Percentiles rank a stretch among this genome's conserved stretches.
phyloP scores from a whole-genome alignment of 805 yeast genomes.

The Komagataella pseudopastoris region DNA sequence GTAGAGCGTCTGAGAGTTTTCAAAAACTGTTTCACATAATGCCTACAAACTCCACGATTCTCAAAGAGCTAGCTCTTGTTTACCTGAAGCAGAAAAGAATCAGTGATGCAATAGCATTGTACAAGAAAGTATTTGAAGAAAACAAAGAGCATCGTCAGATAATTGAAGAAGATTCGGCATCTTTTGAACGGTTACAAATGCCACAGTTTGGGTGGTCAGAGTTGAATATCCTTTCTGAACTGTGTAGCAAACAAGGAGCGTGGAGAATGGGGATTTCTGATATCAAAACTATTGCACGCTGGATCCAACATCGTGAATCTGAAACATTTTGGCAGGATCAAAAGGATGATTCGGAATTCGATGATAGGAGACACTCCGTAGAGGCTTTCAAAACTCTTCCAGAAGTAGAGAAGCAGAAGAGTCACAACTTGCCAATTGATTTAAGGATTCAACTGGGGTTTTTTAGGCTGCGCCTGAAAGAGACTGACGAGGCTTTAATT shows the following conservation, averaged over 20 bases:
- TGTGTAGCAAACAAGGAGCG: slow-evolving; percentile 57
- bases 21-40: slow-evolving; percentile 39
- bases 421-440: slow-evolving; percentile 63
- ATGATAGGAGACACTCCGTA: slow-evolving; percentile 45
- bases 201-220: slow-evolving; percentile 79
- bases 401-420: slow-evolving; percentile 24
- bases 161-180: slow-evolving; percentile 8
- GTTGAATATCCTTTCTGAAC: slow-evolving; percentile 69
- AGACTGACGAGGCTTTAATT: slow-evolving; percentile 53
- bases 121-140: slow-evolving; percentile 46
- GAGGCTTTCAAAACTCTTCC: slow-evolving; percentile 27
- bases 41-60: slow-evolving; percentile 47
- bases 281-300: slow-evolving; percentile 62
- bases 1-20: slow-evolving; percentile 65
- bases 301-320: slow-evolving; percentile 60
- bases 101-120: slow-evolving; percentile 64
- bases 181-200: slow-evolving; percentile 8
- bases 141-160: slow-evolving; percentile 31
- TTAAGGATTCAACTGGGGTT: slow-evolving; percentile 72
- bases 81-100: slow-evolving; percentile 42
- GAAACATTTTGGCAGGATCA: slow-evolving; percentile 57
- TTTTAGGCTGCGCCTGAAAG: slow-evolving; percentile 51
- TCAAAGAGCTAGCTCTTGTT: slow-evolving; percentile 47
- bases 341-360: slow-evolving; percentile 73
- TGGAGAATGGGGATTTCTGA: slow-evolving; percentile 50